phyloP scores from a whole-genome alignment of 2,329 filamentous ascomycete species.

The Hortaea sp. region DNA sequence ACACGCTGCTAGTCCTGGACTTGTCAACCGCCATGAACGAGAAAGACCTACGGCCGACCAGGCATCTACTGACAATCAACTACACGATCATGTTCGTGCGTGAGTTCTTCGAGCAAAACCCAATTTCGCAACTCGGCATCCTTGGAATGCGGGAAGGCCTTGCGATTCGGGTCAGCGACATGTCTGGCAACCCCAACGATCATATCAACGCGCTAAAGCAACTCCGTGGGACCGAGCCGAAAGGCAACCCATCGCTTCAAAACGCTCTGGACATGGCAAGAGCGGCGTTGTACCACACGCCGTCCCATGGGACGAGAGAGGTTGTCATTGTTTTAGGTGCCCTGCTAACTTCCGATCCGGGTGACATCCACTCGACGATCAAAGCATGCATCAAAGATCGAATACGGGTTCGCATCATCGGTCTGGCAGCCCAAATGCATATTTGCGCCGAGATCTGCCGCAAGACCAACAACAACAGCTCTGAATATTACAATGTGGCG shows the following conservation, averaged over 20 bases:
- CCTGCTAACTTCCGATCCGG: conserved; percentile 79
- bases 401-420: conserved; percentile 81
- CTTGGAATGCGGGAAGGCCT: conserved; percentile 90
- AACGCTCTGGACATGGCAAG: conserved; percentile 94
- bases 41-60: conserved; percentile 84
- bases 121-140: conserved; percentile 88
- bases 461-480: conserved; percentile 76
- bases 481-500: conserved; percentile 68
- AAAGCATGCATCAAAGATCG: conserved; percentile 65
- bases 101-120: conserved; percentile 97
- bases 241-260: conserved; percentile 54
- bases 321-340: conserved; percentile 88
- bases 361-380: conserved; percentile 90
- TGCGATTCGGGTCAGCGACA: conserved; percentile 73
- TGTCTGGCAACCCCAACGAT: conserved; percentile 83
- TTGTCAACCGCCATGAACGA: conserved; percentile 89
- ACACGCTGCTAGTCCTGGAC: conserved; percentile 82
- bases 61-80: conserved; percentile 70
- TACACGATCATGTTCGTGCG: conserved; percentile 81
- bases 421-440: conserved; percentile 80
- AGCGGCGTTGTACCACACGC: conserved; percentile 83
- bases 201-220: conserved; percentile 70
- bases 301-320: conserved; percentile 86
- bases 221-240: conserved; percentile 33
- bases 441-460: conserved; percentile 83